Evolutionary conservation across 1,139 yeast species (phyloP).

Genomic region (Yamadazyma oceani): DNA sequence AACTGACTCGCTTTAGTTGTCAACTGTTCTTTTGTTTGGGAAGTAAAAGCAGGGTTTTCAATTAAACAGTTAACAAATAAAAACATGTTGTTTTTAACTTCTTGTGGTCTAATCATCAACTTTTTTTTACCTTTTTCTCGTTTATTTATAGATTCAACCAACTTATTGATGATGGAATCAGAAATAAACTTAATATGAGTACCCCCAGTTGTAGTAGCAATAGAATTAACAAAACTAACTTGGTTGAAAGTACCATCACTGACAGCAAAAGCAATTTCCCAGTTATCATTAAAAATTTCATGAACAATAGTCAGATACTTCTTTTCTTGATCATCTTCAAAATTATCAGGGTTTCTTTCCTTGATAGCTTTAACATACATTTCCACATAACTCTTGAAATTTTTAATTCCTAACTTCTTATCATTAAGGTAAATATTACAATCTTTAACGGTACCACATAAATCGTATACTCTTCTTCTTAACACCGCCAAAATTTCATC

Average conservation of each 20-base stretch:
- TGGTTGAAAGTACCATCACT: constrained; percentile 89
- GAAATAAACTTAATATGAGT: constrained; percentile 88
- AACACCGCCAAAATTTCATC: constrained; percentile 80
- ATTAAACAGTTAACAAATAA: constrained; percentile 87
- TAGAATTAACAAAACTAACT: constrained; percentile 94
- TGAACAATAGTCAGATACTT: constrained; percentile 65
- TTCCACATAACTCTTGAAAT: constrained; percentile 86
- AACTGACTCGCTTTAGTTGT: constrained; percentile 87
- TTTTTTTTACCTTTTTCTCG: constrained; percentile 74
- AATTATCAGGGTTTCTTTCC: constrained; percentile 34
- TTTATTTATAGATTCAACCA: constrained; percentile 61
- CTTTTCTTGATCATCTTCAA: constrained; percentile 23
- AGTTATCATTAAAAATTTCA: constrained; percentile 68
- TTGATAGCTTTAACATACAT: constrained; percentile 76
- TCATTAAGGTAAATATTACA: constrained; percentile 80
- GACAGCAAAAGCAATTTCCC: constrained; percentile 96
- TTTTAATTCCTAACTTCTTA: constrained; percentile 62
- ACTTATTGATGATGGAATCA: constrained; percentile 77
- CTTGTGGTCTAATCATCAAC: constrained; percentile 80
- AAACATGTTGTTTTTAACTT: constrained; percentile 87
- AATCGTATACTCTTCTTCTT: constrained; percentile 91
- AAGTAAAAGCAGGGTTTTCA: constrained; percentile 96
- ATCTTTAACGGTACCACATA: constrained; percentile 93
- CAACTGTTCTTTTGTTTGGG: constrained; percentile 95
- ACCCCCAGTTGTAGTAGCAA: constrained; percentile 97